Base-by-base conservation (phyloP, 345 rosid genomes). In the Hibiscus mutabilis region DNA sequence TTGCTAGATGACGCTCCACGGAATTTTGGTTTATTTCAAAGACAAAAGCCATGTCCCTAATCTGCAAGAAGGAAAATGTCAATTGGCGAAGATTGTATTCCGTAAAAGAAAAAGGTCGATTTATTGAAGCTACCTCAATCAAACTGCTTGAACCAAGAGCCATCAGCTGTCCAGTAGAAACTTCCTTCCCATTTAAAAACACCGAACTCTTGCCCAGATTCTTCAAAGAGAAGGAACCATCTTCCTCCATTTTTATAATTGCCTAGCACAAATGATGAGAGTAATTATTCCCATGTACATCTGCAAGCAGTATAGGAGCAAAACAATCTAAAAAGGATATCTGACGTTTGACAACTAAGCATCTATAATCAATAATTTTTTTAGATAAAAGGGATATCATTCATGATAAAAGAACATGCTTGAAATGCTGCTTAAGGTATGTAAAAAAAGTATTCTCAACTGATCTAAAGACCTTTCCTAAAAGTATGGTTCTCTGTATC, bases 151-250 rank as follows among this genome's bases (percentile, higher is more conserved):
- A 78, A 18, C 68, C 59, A 22, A 91, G 91, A 19, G 49, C 27
- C 55, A 53, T 56, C 22, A 33, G 69, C 79, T 81, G 83, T 71
- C 87, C 87, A 9, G 73, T 72, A 35, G 59, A 46, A 69, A 91
- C 69, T 83, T 80, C 89, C 80, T 77, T 78, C 44, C 93, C 91
- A 70, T 91, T 83, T 73, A 89, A 63, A 75, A 73, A 80, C 18
- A 91, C 60, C 15, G 82, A 75, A 76, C 68, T 76, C 83, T 81
- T 89, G 60, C 91, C 93, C 25, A 91, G 86, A 82, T 91, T 91
- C 84, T 80, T 86, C 71, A 89, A 60, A 66, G 75, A 44, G 81
- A 91, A 87, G 29, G 88, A 85, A 60, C 92, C 91, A 62, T 86
- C 71, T 69, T 74, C 69, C 69, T 85, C 90, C 84, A 91, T 79